Base-by-base conservation (phyloP, 768 basidiomycete genomes). In the Trametes cinnabarina region DNA sequence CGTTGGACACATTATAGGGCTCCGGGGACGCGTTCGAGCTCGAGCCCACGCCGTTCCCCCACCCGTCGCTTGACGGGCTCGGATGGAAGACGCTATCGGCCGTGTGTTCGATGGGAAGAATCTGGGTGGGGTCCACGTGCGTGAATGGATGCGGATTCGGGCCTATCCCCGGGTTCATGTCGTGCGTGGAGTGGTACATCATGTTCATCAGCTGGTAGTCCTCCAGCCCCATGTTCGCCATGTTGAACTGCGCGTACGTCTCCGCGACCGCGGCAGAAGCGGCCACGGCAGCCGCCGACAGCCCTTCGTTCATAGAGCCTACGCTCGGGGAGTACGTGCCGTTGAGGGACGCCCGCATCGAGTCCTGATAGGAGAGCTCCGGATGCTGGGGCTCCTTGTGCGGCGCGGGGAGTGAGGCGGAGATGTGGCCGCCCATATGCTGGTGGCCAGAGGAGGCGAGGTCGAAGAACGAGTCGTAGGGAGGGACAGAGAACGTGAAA, bases 91-190 rank as follows among this genome's bases (percentile, higher is more conserved):
- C 76, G 41, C 78, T 73, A 66, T 79, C 79, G 11, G 76, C 70
- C 49, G 62, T 56, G 44, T 76, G 74, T 41, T 79, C 77, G 39
- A 74, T 70, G n/a, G 76, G 77, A 58, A 82, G 72, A 42, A 96
- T 90, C 73, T 96, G 92, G n/a, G 89, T 88, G 8, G 95, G 95
- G 74, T 98, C 92, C 58, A 98, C 90, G 71, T 90, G 87, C 34
- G 89, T 90, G 73, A 82, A 90, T 7, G 82, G 43, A 30, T 59
- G 41, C 46, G 51, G 39, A 34, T 57, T 61, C 50, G 66, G 65
- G 53, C 73, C 72, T 26, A 78, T 51, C 34, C 64, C 70, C 37
- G 71, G 68, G 4, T 74, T 69, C 28, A 73, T 68, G 60, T 85
- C 82, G 56, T 84, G 70, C 9, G 41, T 26, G 56, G 76, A 74